phyloP scores from a whole-genome alignment of 2,329 filamentous ascomycete genomes.

The Xylariaceae sp. region DNA sequence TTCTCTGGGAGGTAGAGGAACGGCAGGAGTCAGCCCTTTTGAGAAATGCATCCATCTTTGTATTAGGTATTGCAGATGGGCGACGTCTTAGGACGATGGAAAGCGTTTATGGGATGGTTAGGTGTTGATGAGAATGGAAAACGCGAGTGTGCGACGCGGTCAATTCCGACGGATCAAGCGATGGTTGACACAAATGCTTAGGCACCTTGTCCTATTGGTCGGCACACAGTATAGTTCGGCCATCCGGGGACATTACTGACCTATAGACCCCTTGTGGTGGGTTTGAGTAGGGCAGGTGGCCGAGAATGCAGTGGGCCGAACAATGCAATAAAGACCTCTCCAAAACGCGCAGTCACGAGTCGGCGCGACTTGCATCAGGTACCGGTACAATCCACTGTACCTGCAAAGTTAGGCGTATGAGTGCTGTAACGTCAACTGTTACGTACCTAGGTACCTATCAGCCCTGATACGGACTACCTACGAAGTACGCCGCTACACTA shows the following conservation, averaged over 20 bases:
- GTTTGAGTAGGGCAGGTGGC: no score
- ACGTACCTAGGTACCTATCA: no score
- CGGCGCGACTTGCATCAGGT: conserved; percentile 6
- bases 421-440: no score
- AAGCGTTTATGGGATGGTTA: neutral
- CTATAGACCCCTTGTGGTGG: no score
- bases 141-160: conserved; percentile 16
- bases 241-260: no score
- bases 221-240: no score
- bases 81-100: neutral
- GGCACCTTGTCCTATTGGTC: no score
- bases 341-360: conserved; percentile 31
- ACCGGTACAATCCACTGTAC: no score
- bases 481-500: no score
- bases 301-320: no score
- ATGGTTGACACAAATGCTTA: neutral
- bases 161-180: neutral
- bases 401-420: no score
- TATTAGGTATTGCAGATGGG: neutral
- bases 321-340: neutral
- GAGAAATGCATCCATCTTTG: conserved; percentile 33
- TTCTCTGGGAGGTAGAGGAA: conserved; percentile 10
- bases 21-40: conserved; percentile 18
- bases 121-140: neutral
- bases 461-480: no score